Conservation (phyloP, 2,329 filamentous ascomycete species). For the Diaporthe helianthi region DNA sequence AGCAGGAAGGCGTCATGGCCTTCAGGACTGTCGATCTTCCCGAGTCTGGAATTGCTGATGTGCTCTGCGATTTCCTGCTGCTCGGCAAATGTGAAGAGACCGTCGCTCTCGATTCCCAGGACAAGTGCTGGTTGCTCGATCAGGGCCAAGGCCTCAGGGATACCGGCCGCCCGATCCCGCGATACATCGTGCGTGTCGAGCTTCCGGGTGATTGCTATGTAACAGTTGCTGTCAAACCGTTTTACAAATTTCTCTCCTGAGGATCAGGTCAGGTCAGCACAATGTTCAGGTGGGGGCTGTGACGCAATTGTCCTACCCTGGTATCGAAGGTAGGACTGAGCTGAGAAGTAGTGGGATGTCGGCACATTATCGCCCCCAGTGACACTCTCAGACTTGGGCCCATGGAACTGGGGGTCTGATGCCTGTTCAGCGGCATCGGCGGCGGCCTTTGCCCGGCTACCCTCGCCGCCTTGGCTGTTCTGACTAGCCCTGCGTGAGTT, state of each 20-base stretch:
- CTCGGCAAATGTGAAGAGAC: slow-evolving; percentile 95
- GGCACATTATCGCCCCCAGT: slow-evolving; percentile 59
- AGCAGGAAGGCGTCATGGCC: slow-evolving; percentile 96
- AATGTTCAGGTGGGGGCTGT: background rate
- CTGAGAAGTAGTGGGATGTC: slow-evolving; percentile 91
- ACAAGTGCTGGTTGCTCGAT: slow-evolving; percentile 92
- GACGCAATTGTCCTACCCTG: slow-evolving; percentile 59
- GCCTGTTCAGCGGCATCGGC: slow-evolving; percentile 37
- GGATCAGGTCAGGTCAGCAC: background rate
- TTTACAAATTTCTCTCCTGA: slow-evolving; percentile 86
- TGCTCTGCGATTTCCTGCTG: slow-evolving; percentile 88
- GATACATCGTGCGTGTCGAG: slow-evolving; percentile 97
- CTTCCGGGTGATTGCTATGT: slow-evolving; percentile 98
- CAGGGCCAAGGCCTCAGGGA: slow-evolving; percentile 77
- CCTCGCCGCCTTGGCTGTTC: slow-evolving; percentile 29
- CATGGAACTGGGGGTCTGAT: slow-evolving; percentile 75
- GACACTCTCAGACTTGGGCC: slow-evolving; percentile 61
- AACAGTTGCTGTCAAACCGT: slow-evolving; percentile 97
- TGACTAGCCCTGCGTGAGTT: slow-evolving; percentile 57
- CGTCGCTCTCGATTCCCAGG: slow-evolving; percentile 93
- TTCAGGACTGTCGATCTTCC: slow-evolving; percentile 91
- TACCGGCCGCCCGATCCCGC: slow-evolving; percentile 70
- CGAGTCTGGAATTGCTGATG: slow-evolving; percentile 78
- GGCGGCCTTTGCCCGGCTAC: background rate
- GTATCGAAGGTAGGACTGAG: slow-evolving; percentile 96